Evolutionary conservation across 805 yeast species (phyloP).

Genomic region (Myxozyma melibiosi): DNA sequence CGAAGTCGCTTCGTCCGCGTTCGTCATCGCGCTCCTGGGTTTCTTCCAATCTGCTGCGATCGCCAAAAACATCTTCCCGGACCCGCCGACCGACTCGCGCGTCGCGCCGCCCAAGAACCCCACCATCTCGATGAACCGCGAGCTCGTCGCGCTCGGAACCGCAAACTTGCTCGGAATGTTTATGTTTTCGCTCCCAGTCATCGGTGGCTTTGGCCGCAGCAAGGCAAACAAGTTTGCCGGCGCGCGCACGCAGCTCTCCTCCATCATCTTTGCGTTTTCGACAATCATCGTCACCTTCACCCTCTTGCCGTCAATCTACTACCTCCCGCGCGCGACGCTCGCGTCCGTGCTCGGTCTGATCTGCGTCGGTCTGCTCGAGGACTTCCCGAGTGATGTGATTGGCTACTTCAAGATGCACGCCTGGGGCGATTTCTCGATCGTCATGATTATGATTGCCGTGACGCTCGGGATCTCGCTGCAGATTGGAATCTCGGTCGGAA

Average conservation of each 20-base stretch:
- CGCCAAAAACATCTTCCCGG: slow-evolving; percentile 77
- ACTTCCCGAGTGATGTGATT: slow-evolving; percentile 73
- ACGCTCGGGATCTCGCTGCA: slow-evolving; percentile 80
- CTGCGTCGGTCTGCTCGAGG: slow-evolving; percentile 76
- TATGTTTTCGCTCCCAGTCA: slow-evolving; percentile 73
- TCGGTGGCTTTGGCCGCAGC: slow-evolving; percentile 95
- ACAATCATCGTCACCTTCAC: slow-evolving; percentile 67
- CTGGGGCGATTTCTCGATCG: slow-evolving; percentile 71
- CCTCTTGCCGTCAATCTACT: slow-evolving; percentile 64
- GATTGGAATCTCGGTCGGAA: slow-evolving; percentile 87
- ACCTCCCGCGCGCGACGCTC: slow-evolving; percentile 75
- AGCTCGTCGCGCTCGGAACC: slow-evolving; percentile 83
- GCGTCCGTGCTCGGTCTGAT: slow-evolving; percentile 79
- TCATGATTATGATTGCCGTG: slow-evolving; percentile 61
- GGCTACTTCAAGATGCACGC: slow-evolving; percentile 78
- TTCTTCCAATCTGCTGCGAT: slow-evolving; percentile 94
- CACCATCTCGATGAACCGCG: slow-evolving; percentile 80
- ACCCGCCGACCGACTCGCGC: slow-evolving; percentile 50
- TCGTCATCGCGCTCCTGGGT: slow-evolving; percentile 81
- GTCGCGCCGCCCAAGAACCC: slow-evolving; percentile 40
- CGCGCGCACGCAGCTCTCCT: slow-evolving; percentile 83
- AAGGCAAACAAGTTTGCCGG: slow-evolving; percentile 86
- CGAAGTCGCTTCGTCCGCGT: slow-evolving; percentile 64
- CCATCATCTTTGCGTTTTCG: slow-evolving; percentile 75
- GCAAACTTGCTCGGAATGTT: slow-evolving; percentile 65